Evolutionary conservation across 164 flowering plant genomes (phyloP).

Genomic region (Chimonanthus salicifolius): DNA sequence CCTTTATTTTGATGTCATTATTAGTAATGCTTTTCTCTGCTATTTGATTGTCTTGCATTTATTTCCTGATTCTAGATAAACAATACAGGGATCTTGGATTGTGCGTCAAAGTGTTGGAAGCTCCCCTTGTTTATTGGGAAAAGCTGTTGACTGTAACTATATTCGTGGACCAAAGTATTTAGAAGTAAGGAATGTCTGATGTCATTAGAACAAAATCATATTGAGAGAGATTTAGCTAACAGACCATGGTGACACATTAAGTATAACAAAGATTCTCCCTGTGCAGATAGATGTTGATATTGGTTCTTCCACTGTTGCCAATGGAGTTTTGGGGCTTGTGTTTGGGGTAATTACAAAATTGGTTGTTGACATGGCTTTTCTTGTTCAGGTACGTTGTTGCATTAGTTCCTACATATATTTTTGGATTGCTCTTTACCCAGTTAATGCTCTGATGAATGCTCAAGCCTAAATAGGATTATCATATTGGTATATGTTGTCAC

Average conservation of each 20-base stretch:
- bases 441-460: too few species aligned
- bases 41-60: not conserved
- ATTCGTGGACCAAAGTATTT: constrained; percentile 84
- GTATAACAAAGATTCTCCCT: constrained; percentile 9
- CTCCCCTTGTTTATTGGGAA: constrained; percentile 95
- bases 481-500: too few species aligned
- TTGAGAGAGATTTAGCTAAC: too few species aligned
- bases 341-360: constrained; percentile 86
- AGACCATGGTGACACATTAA: not conserved
- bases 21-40: not conserved
- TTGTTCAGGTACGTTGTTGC: constrained; percentile 71
- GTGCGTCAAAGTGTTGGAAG: constrained; percentile 99
- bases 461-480: too few species aligned
- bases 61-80: constrained; percentile 5
- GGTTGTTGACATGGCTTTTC: constrained; percentile 99
- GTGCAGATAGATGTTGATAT: constrained; percentile 97
- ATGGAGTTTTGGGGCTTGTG: constrained; percentile 97
- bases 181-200: constrained; percentile 46
- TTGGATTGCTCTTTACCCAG: too few species aligned
- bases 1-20: not conserved
- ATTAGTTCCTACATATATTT: too few species aligned
- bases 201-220: not conserved
- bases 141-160: constrained; percentile 98
- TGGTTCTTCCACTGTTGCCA: constrained; percentile 98
- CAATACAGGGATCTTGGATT: constrained; percentile 94